Percentiles rank a stretch among this genome's conserved stretches.
Conservation (phyloP, 768 basidiomycete genomes). For the Nevesoporus exiguus region DNA sequence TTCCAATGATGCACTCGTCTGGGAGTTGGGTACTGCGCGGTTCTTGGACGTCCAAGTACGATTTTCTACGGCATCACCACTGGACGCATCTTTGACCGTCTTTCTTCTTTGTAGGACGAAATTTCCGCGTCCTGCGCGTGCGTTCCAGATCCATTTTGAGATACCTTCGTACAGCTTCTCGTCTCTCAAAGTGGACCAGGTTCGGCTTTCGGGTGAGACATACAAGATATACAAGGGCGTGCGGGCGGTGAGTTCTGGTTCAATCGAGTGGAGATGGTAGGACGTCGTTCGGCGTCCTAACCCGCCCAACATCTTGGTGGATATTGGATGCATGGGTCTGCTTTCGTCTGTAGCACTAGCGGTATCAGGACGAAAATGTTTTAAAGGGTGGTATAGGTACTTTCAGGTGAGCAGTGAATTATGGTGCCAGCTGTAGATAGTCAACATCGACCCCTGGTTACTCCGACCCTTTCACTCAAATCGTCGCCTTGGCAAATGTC, state of each 20-base stretch:
- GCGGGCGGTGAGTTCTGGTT: constrained; percentile 46
- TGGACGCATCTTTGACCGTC: not conserved
- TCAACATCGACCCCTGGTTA: not conserved
- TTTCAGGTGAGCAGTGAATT: constrained; percentile 25
- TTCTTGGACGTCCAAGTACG: constrained; percentile 68
- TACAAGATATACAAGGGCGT: constrained; percentile 96
- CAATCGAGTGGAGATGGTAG: constrained; percentile 35
- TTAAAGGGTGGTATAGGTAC: constrained; percentile 15
- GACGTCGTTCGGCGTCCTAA: not conserved
- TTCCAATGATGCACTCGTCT: constrained; percentile 62
- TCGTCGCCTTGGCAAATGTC: constrained; percentile 15
- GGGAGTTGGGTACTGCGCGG: constrained; percentile 73
- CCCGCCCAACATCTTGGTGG: too few species aligned
- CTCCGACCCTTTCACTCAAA: constrained; percentile 11
- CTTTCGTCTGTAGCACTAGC: not conserved
- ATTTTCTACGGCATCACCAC: constrained; percentile 3
- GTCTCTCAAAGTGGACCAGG: constrained; percentile 78
- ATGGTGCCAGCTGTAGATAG: constrained; percentile 11
- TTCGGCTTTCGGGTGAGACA: constrained; percentile 71
- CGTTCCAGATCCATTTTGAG: constrained; percentile 69
- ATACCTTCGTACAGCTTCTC: constrained; percentile 72
- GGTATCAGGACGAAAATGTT: not conserved
- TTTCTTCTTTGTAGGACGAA: constrained; percentile 31
- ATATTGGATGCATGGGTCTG: not conserved
- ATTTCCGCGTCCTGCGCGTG: constrained; percentile 63